Evolutionary conservation across 371 early-diverging fungal genomes (phyloP).

Genomic region (Lichtheimia ornata): DNA sequence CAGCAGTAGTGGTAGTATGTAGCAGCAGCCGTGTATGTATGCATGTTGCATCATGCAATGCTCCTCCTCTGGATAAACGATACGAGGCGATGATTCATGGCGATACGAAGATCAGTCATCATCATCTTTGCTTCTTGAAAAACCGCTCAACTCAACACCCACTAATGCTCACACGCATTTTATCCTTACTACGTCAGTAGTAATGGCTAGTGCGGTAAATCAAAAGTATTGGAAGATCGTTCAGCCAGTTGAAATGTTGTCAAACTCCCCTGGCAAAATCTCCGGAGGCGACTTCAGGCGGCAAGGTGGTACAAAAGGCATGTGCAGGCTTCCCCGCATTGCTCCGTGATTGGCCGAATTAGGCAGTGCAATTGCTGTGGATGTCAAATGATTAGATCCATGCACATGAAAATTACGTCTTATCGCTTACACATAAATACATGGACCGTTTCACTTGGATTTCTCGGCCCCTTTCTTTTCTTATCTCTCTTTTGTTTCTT

Average conservation of each 20-base stretch:
- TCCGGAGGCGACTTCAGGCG: slow-evolving; percentile 2
- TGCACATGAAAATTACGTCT: slow-evolving; percentile 2
- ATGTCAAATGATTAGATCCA: slow-evolving; percentile 5
- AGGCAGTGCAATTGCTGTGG: not conserved
- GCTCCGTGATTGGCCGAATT: slow-evolving; percentile 3
- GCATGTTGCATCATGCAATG: no score
- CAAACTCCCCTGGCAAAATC: slow-evolving; percentile 1
- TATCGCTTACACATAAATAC: slow-evolving; percentile 2
- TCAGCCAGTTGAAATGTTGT: slow-evolving; percentile 5
- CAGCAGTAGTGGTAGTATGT: no score
- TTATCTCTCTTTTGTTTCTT: slow-evolving; percentile 14
- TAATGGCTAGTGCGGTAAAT: no score
- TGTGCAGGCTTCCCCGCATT: slow-evolving; percentile 4
- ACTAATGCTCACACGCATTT: no score
- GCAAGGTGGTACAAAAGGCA: not conserved
- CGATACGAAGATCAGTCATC: no score
- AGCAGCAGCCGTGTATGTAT: no score
- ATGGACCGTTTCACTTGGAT: not conserved
- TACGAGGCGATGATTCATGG: no score
- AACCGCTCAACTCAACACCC: no score
- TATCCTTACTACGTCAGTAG: no score
- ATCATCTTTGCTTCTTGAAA: no score
- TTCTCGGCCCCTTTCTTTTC: not conserved
- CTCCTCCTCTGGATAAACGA: no score
- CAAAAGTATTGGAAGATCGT: not conserved